Base-by-base conservation (phyloP, 1,139 yeast species). In the Yamadazyma trypodendri region DNA sequence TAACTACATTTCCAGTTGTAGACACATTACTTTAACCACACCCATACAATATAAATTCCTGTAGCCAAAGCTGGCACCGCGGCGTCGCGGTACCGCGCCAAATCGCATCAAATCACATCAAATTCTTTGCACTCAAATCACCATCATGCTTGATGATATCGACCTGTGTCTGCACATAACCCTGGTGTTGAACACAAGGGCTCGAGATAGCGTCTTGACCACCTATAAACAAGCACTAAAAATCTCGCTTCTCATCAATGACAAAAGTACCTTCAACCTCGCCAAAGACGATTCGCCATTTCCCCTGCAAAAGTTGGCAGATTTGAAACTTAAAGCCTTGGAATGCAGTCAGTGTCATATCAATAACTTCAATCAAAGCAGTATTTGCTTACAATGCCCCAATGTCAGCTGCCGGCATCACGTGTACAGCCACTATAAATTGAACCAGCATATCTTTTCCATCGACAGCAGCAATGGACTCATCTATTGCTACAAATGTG, bases 341-440 rank as follows among this genome's bases (percentile, higher is more conserved):
- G 64, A 62, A 43, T 79, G 85, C 51, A 59, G 74, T 17, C 75
- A 69, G 28, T 80, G 86, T 49, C 55, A 63, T 22, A 52, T 67
- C 28, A 62, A 63, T 44, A 61, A 68, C 42, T 75, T 78, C 44
- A 63, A 75, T 37, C 70, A 75, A 24, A 79, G 76, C 48, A 75
- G 84, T 64, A 66, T 70, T 24, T 89, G 97, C 60, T 62, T 89
- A 34, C 94, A 87, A 54, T 89, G 97, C 56, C 84, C 92, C 1
- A 81, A 78, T 52, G 79, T 84, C 38, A 95, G 95, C 1, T 89
- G 97, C 55, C 59, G 67, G 24, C 57, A 65, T 28, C 95, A 87
- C 61, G 81, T 84, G 22, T 61, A 68, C 40, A 55, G 61, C 15
- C 96, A 89, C 62, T 79, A 79, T 31, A 74, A 75, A 49, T 56